Percentiles rank a stretch among this genome's conserved stretches.
phyloP scores from a whole-genome alignment of 768 basidiomycete genomes.

The Macrolepiota dolichaula region DNA sequence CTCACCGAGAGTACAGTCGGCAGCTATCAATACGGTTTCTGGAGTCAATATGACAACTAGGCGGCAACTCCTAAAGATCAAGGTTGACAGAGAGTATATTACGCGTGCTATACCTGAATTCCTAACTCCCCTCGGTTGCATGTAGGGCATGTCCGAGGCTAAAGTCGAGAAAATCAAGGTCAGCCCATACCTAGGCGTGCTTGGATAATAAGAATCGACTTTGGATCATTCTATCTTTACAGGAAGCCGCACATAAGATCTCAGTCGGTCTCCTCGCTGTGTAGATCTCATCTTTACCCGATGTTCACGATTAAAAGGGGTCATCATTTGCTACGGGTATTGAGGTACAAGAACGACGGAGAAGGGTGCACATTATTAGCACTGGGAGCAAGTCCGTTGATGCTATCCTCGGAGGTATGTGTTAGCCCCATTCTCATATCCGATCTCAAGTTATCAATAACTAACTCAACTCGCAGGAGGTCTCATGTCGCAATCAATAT shows the following conservation, averaged over 20 bases:
- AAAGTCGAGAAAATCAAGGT: conserved; percentile 96
- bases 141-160: conserved; percentile 90
- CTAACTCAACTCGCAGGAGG: conserved; percentile 51
- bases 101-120: conserved; percentile 11
- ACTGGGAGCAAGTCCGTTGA: conserved; percentile 94
- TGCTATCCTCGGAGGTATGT: conserved; percentile 77
- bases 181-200: neutral
- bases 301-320: conserved; percentile 45
- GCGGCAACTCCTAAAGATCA: conserved; percentile 89
- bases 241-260: conserved; percentile 92
- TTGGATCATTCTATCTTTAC: neutral
- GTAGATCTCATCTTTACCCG: neutral
- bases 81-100: conserved; percentile 46
- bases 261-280: conserved; percentile 42
- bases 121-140: conserved; percentile 1
- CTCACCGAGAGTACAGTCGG: conserved; percentile 42
- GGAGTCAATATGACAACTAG: conserved; percentile 91
- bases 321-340: conserved; percentile 90
- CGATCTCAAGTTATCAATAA: neutral
- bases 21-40: conserved; percentile 80
- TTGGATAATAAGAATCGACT: conserved; percentile 27
- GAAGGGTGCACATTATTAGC: conserved; percentile 77
- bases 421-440: neutral
- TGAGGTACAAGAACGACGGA: conserved; percentile 85
- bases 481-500: conserved; percentile 88